A percentile compares a stretch with the other conserved stretches of the same genome.
phyloP scores from a whole-genome alignment of 176 grass and related monocot species.

The Juncus effusus region DNA sequence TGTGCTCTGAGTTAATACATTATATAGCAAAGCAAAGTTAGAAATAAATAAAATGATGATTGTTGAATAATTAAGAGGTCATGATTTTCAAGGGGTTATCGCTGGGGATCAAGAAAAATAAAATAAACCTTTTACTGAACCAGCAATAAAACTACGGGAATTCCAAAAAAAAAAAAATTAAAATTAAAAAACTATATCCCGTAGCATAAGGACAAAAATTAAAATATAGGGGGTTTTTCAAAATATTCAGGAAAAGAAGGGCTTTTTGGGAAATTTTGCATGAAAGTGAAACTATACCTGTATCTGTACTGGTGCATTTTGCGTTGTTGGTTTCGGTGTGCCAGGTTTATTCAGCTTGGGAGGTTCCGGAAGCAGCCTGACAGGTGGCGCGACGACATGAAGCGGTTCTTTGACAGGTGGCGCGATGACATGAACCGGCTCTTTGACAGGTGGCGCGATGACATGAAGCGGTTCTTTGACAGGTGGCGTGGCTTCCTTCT shows the following conservation, averaged over 20 bases:
- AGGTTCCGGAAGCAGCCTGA: slow-evolving; percentile 18
- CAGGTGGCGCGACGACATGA: too few species aligned
- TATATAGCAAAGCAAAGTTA: not conserved
- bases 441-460: too few species aligned
- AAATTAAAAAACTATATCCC: too few species aligned
- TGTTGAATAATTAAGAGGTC: not conserved
- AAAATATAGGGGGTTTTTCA: not conserved
- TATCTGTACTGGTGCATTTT: slow-evolving; percentile 30
- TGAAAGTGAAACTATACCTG: not conserved
- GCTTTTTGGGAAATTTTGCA: not conserved
- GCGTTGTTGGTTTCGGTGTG: slow-evolving; percentile 21
- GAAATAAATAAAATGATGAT: slow-evolving; percentile 15
- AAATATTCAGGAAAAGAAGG: not conserved
- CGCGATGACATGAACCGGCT: not conserved
- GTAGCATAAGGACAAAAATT: too few species aligned
- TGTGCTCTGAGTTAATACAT: slow-evolving; percentile 31
- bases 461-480: slow-evolving; percentile 18
- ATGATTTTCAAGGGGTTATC: too few species aligned
- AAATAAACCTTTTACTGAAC: too few species aligned
- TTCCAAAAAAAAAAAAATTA: too few species aligned
- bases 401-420: slow-evolving; percentile 19
- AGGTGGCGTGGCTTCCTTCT: slow-evolving; percentile 17
- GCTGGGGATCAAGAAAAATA: too few species aligned
- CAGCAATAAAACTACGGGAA: too few species aligned
- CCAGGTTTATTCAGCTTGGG: slow-evolving; percentile 25